A percentile compares a stretch with the other conserved stretches of the same genome.
These are phyloP conservation scores for Acrocalymma vagum DNA, from an alignment of 2,329 filamentous ascomycete genomes.

Conservation along the genomic window DNA sequence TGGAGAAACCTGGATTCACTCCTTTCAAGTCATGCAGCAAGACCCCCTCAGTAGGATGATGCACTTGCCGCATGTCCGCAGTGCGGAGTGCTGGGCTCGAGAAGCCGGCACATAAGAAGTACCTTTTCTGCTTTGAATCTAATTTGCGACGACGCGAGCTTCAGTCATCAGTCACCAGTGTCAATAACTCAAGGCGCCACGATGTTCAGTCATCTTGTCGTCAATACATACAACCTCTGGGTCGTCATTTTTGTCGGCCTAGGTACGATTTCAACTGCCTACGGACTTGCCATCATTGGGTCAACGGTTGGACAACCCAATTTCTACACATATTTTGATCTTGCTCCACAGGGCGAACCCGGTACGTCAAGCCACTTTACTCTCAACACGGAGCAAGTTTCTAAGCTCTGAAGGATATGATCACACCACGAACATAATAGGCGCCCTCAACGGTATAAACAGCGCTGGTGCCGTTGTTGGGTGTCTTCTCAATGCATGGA, in stretches of 20 bases:
- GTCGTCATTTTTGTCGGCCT: constrained; percentile 45
- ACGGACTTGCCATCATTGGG: constrained; percentile 50
- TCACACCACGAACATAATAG: constrained; percentile 53
- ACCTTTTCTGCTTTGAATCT: no score
- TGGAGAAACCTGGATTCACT: no score
- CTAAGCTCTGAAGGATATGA: constrained; percentile 41
- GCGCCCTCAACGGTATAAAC: constrained; percentile 56
- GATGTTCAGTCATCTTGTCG: constrained; percentile 23
- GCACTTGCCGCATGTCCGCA: no score
- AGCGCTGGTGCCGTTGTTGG: constrained; percentile 49
- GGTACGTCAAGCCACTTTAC: constrained; percentile 2
- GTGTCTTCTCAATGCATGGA: constrained; percentile 52
- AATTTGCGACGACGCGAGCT: no score
- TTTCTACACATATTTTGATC: constrained; percentile 54
- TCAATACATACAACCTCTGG: constrained; percentile 43
- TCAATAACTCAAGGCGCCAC: constrained; percentile 3
- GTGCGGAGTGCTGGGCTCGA: no score
- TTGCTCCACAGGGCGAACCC: constrained; percentile 48
- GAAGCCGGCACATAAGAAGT: no score
- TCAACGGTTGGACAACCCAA: constrained; percentile 57
- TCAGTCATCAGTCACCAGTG: no score
- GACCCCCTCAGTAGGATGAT: no score
- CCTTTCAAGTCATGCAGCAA: no score
- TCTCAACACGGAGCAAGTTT: no score
- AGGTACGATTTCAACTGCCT: constrained; percentile 39